These are phyloP conservation scores for Pittosporum tobira DNA, from an alignment of 129 eudicot genomes.

Conservation along the genomic window DNA sequence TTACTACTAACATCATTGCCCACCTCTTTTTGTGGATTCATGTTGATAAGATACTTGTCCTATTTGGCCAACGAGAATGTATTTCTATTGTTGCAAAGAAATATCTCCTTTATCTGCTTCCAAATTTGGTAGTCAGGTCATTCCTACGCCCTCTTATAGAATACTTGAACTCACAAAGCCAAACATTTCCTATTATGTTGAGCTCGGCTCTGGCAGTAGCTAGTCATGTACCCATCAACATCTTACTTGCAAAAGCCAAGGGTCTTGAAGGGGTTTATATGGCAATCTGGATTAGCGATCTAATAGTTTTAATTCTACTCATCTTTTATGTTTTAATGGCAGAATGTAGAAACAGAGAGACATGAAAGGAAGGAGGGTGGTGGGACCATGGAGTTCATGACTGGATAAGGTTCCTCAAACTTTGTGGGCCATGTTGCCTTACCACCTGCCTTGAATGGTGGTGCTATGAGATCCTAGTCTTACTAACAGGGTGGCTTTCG, in stretches of 20 bases:
- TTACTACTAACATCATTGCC: conserved; percentile 25
- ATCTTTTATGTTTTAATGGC: conserved; percentile 14
- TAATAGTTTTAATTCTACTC: conserved; percentile 18
- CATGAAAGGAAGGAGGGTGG: conserved; percentile 48
- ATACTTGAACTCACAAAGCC: conserved; percentile 36
- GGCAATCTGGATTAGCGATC: conserved; percentile 40
- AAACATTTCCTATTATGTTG: conserved; percentile 39
- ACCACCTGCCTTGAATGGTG: conserved; percentile 60
- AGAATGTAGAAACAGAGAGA: conserved; percentile 20
- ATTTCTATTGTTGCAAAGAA: conserved; percentile 23
- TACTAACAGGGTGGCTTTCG: conserved; percentile 34
- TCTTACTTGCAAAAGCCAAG: conserved; percentile 24
- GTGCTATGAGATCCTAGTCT: conserved; percentile 48
- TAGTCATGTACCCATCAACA: conserved; percentile 34
- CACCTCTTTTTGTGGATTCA: conserved; percentile 39
- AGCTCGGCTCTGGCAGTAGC: conserved; percentile 30
- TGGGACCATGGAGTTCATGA: conserved; percentile 27
- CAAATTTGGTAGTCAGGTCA: conserved; percentile 37
- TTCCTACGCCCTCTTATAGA: conserved; percentile 34
- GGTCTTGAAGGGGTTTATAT: conserved; percentile 42
- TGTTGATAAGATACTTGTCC: conserved; percentile 33
- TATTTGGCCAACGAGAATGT: conserved; percentile 42
- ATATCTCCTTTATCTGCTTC: conserved; percentile 34
- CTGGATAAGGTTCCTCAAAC: conserved; percentile 27
- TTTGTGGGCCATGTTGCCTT: conserved; percentile 44